phyloP scores from a whole-genome alignment of 2,329 filamentous ascomycete genomes.

The Cladosporium sp. region DNA sequence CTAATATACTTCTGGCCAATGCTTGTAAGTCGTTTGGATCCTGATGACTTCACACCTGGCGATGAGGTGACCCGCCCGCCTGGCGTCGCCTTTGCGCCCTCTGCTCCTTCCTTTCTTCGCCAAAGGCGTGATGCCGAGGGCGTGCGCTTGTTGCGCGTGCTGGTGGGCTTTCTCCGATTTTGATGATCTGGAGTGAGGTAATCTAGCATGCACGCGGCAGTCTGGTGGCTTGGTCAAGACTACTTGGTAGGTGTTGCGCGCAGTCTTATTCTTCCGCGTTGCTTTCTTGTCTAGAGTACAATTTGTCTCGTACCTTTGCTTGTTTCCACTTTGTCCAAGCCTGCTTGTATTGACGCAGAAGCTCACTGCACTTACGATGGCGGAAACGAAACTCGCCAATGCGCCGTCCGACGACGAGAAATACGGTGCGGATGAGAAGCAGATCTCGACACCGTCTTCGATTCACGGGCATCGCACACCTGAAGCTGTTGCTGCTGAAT shows the following conservation, averaged over 20 bases:
- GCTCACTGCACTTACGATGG: background rate
- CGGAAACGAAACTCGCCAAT: background rate
- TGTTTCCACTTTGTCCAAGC: background rate
- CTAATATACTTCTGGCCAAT: slow-evolving; percentile 6
- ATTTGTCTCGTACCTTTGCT: background rate
- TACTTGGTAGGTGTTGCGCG: background rate
- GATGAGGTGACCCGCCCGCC: slow-evolving; percentile 11
- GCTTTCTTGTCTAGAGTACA: background rate
- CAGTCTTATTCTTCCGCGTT: background rate
- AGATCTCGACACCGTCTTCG: background rate
- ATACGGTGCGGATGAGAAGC: background rate
- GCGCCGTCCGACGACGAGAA: slow-evolving; percentile 13
- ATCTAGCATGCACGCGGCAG: background rate
- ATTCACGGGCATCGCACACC: background rate
- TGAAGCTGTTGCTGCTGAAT: slow-evolving; percentile 22
- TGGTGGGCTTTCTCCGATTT: background rate
- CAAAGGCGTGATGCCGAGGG: slow-evolving; percentile 13
- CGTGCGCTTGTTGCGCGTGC: background rate
- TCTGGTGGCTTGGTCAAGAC: background rate
- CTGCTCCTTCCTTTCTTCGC: background rate
- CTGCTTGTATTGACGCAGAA: background rate
- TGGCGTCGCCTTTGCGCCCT: background rate
- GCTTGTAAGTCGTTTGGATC: background rate
- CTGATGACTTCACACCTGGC: slow-evolving; percentile 3
- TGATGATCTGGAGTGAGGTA: background rate